phyloP scores from a whole-genome alignment of 257 asterid genomes.

The Marsdenia floribunda region DNA sequence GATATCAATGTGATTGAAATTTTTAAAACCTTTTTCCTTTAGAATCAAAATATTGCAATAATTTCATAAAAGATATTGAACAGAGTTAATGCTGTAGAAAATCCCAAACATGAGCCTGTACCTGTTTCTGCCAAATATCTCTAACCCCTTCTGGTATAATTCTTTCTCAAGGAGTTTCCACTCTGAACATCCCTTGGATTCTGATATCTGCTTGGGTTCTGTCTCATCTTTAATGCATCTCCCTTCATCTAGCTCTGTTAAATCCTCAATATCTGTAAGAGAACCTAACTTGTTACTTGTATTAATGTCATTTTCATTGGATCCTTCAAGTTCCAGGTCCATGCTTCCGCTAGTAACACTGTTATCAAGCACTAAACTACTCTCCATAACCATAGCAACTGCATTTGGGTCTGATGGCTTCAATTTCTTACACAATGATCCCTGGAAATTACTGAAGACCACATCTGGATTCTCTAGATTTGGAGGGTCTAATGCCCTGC shows the following conservation, averaged over 20 bases:
- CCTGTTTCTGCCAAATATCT: slow-evolving; percentile 96
- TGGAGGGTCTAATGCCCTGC: slow-evolving; percentile 30
- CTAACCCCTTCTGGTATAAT: slow-evolving; percentile 76
- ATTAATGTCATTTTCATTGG: slow-evolving; percentile 26
- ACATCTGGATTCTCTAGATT: slow-evolving; percentile 21
- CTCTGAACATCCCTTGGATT: slow-evolving; percentile 27
- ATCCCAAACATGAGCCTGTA: slow-evolving; percentile 18
- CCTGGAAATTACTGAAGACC: slow-evolving; percentile 32
- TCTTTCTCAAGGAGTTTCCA: slow-evolving; percentile 95
- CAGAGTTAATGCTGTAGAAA: background rate
- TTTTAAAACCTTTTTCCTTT: background rate
- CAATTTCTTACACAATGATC: slow-evolving; percentile 43
- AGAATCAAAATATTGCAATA: background rate
- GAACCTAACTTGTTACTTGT: slow-evolving; percentile 16
- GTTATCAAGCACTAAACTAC: slow-evolving; percentile 18
- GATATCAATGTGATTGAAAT: background rate
- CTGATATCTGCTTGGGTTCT: slow-evolving; percentile 22
- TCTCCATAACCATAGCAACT: slow-evolving; percentile 18
- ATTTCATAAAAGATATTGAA: background rate
- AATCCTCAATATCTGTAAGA: slow-evolving; percentile 24
- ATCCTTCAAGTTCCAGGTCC: slow-evolving; percentile 27
- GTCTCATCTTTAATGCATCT: slow-evolving; percentile 28
- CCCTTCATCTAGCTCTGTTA: slow-evolving; percentile 29
- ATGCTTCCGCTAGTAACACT: slow-evolving; percentile 20
- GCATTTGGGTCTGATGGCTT: slow-evolving; percentile 35